Percentiles rank a stretch among this genome's conserved stretches.
Evolutionary conservation across 805 yeast genomes (phyloP).

Genomic region (Saitoella complicata): DNA sequence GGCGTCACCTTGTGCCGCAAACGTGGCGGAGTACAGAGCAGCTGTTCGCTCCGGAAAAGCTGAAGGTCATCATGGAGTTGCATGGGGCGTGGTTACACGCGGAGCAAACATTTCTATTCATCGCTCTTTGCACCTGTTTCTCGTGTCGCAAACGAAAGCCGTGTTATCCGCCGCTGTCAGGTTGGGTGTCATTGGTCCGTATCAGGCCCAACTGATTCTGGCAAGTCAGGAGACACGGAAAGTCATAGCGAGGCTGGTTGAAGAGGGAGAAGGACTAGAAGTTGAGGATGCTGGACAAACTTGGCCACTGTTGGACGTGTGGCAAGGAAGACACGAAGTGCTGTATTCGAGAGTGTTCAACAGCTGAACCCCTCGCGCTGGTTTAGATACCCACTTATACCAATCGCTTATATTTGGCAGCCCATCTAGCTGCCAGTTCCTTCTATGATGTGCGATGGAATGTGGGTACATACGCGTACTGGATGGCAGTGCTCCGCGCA

Average conservation of each 20-base stretch:
- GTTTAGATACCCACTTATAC: no score
- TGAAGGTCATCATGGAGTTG: neutral
- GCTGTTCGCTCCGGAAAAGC: neutral
- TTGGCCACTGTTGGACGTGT: constrained; percentile 2
- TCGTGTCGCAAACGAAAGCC: neutral
- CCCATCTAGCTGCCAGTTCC: no score
- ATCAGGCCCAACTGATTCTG: neutral
- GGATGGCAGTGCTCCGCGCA: no score
- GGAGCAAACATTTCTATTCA: neutral
- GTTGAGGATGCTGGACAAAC: constrained; percentile 1
- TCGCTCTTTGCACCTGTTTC: neutral
- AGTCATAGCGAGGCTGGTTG: neutral
- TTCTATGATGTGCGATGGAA: no score
- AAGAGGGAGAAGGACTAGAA: neutral
- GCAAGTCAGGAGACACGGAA: neutral
- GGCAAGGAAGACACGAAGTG: constrained; percentile 2
- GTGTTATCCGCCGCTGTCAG: constrained; percentile 2
- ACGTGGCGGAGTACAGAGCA: neutral
- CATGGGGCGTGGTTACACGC: constrained; percentile 1
- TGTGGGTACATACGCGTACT: no score
- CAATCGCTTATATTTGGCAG: no score
- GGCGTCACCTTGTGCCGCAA: neutral
- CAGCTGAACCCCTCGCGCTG: no score
- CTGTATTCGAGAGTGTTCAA: neutral
- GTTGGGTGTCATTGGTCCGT: neutral